Conservation (phyloP, 129 eudicot genomes). For the Scalesia atractyloides region DNA sequence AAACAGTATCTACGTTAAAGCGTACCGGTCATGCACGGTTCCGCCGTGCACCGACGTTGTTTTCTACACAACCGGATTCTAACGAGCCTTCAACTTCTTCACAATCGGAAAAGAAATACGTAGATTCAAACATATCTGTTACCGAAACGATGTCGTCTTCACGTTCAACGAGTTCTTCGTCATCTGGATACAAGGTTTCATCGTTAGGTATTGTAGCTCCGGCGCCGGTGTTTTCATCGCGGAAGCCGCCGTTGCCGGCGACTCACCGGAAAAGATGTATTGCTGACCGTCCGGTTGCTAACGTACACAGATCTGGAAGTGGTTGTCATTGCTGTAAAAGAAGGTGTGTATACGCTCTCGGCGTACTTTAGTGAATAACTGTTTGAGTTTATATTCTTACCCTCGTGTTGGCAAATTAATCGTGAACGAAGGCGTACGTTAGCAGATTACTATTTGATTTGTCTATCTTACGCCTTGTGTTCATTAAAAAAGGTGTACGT, state of each 20-base stretch:
- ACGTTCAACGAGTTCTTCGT: conserved; percentile 57
- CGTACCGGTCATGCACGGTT: conserved; percentile 91
- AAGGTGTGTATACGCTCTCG: conserved; percentile 36
- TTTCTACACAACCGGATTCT: conserved; percentile 6
- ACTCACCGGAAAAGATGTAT: conserved; percentile 55
- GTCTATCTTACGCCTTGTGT: no score
- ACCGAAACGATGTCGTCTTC: conserved; percentile 19
- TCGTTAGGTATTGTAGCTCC: conserved; percentile 39
- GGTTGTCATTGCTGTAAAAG: conserved; percentile 57
- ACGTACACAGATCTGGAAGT: conserved; percentile 25
- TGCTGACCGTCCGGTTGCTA: conserved; percentile 31
- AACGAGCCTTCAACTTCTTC: conserved; percentile 35
- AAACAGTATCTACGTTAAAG: conserved; percentile 23
- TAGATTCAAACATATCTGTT: neutral
- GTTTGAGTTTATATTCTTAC: neutral
- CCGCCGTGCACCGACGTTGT: conserved; percentile 53
- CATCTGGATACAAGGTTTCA: conserved; percentile 31
- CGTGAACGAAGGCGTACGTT: no score
- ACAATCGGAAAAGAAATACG: conserved; percentile 20
- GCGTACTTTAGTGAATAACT: conserved; percentile 14
- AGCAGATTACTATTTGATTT: no score
- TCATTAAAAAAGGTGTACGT: neutral
- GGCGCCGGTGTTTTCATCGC: conserved; percentile 46
- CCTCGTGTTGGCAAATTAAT: neutral
- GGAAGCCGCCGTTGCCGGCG: conserved; percentile 61